Conservation (phyloP, 176 grass and related monocot species). For the Zoysia japonica region DNA sequence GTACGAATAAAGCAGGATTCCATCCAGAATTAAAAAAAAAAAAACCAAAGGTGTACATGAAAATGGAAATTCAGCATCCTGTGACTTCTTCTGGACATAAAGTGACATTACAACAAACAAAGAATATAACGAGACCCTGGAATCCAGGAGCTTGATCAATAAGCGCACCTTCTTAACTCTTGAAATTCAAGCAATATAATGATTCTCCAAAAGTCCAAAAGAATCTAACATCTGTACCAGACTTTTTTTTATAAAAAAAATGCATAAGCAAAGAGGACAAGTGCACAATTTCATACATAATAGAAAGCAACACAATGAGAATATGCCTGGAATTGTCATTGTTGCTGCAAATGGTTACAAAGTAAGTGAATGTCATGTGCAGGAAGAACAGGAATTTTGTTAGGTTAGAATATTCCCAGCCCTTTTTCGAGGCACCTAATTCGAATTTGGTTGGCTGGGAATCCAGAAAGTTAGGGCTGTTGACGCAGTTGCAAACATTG, state of each 20-base stretch:
- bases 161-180: neutral
- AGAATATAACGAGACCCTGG: neutral
- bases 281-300: slow-evolving; percentile 1
- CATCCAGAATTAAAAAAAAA: neutral
- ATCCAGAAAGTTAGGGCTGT: slow-evolving; percentile 92
- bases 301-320: slow-evolving; percentile 4
- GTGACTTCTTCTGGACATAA: neutral
- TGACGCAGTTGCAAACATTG: slow-evolving; percentile 88
- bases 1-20: neutral
- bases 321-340: slow-evolving; percentile 9
- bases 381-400: slow-evolving; percentile 4
- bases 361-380: slow-evolving; percentile 15
- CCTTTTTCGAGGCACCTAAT: slow-evolving; percentile 24
- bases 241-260: neutral
- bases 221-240: neutral
- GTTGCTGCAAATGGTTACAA: slow-evolving; percentile 22
- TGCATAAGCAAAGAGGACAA: neutral
- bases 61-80: neutral
- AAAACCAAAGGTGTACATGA: neutral
- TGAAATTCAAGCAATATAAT: neutral
- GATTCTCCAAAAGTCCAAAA: slow-evolving; percentile 3
- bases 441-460: slow-evolving; percentile 49
- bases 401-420: slow-evolving; percentile 26
- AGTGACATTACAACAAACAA: neutral
- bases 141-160: slow-evolving; percentile 10